Base-by-base conservation (phyloP, 441 rosid genomes). In the Iberis amara region DNA sequence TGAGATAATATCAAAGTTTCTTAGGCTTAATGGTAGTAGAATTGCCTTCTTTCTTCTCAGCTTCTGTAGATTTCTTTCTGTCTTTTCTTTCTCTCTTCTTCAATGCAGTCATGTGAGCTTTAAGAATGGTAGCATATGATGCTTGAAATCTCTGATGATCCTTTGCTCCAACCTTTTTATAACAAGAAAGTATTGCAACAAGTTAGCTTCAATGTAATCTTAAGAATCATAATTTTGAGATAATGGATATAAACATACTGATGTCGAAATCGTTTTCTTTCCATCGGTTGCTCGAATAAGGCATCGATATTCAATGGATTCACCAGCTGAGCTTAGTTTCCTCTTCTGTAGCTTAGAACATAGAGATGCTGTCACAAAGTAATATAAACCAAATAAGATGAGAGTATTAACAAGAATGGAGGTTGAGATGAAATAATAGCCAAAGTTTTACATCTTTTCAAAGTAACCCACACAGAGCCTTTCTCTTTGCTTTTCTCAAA, bases 11-110 rank as follows among this genome's bases (percentile, higher is more conserved):
- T 66, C 53, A 66, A 40, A 47, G 39, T 40, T 66, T 60, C 52
- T 66, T 66, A n/a, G 69, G 5, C 36, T 59, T 60, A 59, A 52
- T 18, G 6, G 30, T 26, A 26, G 62, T 53, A 21, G 71, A 54
- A 50, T 27, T 61, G 11, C 55, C 63, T 58, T 68, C 89, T 57
- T 77, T 79, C 77, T 78, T 82, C 50, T 76, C 78, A 23, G 66
- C 73, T 44, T 73, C 89, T 21, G 78, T 73, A 12, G 81, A 79
- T 61, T 90, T 90, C 59, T 90, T 90, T 73, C 72, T 61, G 68
- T 87, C 94, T 66, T 87, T 90, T 72, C 96, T 82, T 69, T 90
- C 98, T 69, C 96, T 83, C 73, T 85, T 87, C 78, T 90, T 86
- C 61, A 90, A 57, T 52, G 86, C 78, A 52, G 90, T 83, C 89